Evolutionary conservation across 164 flowering plant species (phyloP).

Genomic region (Nymphaea colorata): DNA sequence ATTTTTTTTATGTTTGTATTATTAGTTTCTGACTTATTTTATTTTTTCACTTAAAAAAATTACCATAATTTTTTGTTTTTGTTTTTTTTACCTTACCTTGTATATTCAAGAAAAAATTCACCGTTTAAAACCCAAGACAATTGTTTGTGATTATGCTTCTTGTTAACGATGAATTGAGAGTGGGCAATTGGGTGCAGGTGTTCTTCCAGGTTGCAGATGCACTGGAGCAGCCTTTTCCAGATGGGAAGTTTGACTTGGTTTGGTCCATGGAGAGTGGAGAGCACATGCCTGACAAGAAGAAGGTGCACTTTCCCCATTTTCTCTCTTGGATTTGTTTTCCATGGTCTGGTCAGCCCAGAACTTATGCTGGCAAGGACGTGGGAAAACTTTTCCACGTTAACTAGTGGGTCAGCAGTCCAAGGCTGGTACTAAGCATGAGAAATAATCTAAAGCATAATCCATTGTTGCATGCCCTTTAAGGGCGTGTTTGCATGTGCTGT

Average conservation of each 20-base stretch:
- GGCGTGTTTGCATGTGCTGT: no score
- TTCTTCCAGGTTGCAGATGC: conserved; percentile 91
- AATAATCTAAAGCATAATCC: no score
- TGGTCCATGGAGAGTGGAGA: conserved; percentile 99
- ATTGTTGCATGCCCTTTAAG: not conserved
- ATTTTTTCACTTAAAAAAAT: no score
- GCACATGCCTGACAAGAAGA: conserved; percentile 92
- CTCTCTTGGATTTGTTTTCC: no score
- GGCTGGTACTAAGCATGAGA: conserved; percentile 3
- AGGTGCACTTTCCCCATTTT: conserved; percentile 30
- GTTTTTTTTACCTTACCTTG: no score
- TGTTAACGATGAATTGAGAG: not conserved
- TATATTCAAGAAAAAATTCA: no score
- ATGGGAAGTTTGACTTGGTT: conserved; percentile 79
- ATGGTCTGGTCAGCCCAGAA: not conserved
- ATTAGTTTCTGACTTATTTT: no score
- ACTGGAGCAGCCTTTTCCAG: conserved; percentile 74
- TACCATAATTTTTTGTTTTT: no score
- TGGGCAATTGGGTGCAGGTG: conserved; percentile 28
- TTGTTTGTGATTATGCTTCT: not conserved
- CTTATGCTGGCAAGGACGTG: not conserved
- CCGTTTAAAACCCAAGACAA: no score
- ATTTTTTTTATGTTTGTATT: no score
- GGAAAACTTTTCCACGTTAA: conserved; percentile 8
- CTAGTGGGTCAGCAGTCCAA: not conserved